These are phyloP conservation scores for Plectosphaerella plurivora DNA, from an alignment of 2,329 filamentous ascomycete genomes.

Conservation along the genomic window DNA sequence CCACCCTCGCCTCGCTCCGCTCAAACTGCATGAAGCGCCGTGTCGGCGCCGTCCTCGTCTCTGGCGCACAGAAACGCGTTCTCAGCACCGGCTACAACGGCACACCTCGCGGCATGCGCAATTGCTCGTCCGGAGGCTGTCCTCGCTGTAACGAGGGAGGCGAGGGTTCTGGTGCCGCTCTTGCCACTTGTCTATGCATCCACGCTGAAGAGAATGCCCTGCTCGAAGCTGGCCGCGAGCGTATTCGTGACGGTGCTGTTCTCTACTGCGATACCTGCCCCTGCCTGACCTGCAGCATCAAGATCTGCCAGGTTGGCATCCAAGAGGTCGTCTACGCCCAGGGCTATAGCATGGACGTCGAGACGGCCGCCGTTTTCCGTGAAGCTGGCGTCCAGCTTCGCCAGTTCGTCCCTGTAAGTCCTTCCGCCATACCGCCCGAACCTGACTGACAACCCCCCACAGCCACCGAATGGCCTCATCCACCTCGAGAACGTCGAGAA, in stretches of 20 bases:
- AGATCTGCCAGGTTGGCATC: slow-evolving; percentile 96
- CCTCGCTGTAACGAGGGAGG: slow-evolving; percentile 75
- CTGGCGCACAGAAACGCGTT: slow-evolving; percentile 69
- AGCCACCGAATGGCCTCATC: slow-evolving; percentile 62
- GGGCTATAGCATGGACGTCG: slow-evolving; percentile 88
- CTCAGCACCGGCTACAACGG: slow-evolving; percentile 97
- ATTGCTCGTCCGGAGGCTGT: slow-evolving; percentile 93
- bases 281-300: slow-evolving; percentile 96
- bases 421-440: slow-evolving; percentile 2
- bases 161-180: slow-evolving; percentile 58
- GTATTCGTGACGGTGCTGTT: slow-evolving; percentile 76
- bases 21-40: slow-evolving; percentile 98
- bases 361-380: slow-evolving; percentile 76
- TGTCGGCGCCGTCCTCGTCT: slow-evolving; percentile 88
- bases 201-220: slow-evolving; percentile 98
- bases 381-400: slow-evolving; percentile 80
- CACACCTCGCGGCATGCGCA: slow-evolving; percentile 81
- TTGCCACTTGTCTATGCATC: slow-evolving; percentile 90
- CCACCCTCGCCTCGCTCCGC: slow-evolving; percentile 81
- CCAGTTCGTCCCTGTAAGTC: slow-evolving; percentile 79
- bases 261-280: slow-evolving; percentile 96
- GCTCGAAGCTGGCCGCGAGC: slow-evolving; percentile 86
- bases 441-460: slow-evolving; percentile 13
- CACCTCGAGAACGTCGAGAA: slow-evolving; percentile 60
- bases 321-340: slow-evolving; percentile 92